Base-by-base conservation (phyloP, 2,329 filamentous ascomycete genomes). In the Pseudocercospora ulei region DNA sequence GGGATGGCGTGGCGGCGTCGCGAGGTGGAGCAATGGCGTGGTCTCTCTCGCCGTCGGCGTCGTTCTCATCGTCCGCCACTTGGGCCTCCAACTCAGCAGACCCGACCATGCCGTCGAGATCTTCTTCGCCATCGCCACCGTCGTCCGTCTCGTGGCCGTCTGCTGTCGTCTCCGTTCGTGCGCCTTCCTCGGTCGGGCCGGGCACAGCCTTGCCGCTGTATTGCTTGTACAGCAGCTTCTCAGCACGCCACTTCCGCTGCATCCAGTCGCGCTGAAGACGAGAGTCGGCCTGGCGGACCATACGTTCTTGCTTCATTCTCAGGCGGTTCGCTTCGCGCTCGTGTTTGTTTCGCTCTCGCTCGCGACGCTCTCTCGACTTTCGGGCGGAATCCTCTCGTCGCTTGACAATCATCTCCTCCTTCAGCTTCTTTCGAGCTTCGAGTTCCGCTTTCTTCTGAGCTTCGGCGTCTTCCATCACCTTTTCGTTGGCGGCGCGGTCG, bases 181-280 rank as follows among this genome's bases (percentile, higher is more conserved):
- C n/a, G 16, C 17, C n/a, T 3, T 12, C n/a, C 7, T n/a, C 7
- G 17, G 36, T 11, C 6, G 30, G 18, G 25, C 31, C 25, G 11
- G 38, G 27, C 14, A 49, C 39, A 13, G 39, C 27, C 27, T 43
- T 41, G 14, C 49, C 51, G 2, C 47, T 51, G 11, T 49, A 25
- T 27, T 47, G 27, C 18, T 35, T 41, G 38, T 51, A 55, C 3
- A 49, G 28, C 23, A 39, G 28, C 31, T 41, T 46, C 44, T 50
- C 48, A 6, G 30, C 34, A 22, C 39, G 41, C 17, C 41, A 39
- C 23, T 47, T 46, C 38, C 39, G 27, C 33, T 39, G 44, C 18
- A 39, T 35, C 48, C 50, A 51, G 8, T 50, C 47, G 12, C 41
- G 42, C 43, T 53, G 39, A n/a, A 29, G 28, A 5, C 47, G 49